Conservation (phyloP, 1,139 yeast species). For the Pneumocystis canis region DNA sequence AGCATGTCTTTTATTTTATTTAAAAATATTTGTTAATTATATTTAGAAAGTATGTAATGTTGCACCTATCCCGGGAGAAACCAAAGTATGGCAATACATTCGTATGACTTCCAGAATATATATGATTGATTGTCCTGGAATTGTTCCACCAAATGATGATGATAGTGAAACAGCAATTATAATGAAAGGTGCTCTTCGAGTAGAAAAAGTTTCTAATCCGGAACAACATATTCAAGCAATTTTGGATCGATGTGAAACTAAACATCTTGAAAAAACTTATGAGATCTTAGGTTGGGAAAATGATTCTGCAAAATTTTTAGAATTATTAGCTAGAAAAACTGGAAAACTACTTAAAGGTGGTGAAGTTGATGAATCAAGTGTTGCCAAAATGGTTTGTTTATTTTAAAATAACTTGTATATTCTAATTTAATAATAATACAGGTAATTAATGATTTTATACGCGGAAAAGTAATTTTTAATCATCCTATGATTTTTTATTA, state of each 20-base stretch:
- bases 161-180: slow-evolving; percentile 88
- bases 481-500: neutral
- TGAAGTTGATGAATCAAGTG: slow-evolving; percentile 91
- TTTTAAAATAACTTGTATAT: neutral
- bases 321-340: slow-evolving; percentile 76
- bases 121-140: slow-evolving; percentile 95
- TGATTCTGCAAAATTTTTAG: slow-evolving; percentile 70
- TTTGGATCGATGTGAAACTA: slow-evolving; percentile 68
- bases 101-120: slow-evolving; percentile 91
- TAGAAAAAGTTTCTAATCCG: slow-evolving; percentile 87
- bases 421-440: neutral
- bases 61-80: slow-evolving; percentile 98
- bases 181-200: slow-evolving; percentile 94
- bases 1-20: slow-evolving; percentile 13
- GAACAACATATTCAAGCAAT: slow-evolving; percentile 90
- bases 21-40: neutral
- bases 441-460: slow-evolving; percentile 69
- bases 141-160: slow-evolving; percentile 85
- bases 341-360: slow-evolving; percentile 94
- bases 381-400: slow-evolving; percentile 60
- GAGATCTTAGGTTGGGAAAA: slow-evolving; percentile 79
- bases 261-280: slow-evolving; percentile 89
- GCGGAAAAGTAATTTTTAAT: slow-evolving; percentile 71
- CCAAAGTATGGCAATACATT: slow-evolving; percentile 97
- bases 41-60: slow-evolving; percentile 63